phyloP scores from a whole-genome alignment of 148 eudicot genomes.

The Rhododendron vialii region DNA sequence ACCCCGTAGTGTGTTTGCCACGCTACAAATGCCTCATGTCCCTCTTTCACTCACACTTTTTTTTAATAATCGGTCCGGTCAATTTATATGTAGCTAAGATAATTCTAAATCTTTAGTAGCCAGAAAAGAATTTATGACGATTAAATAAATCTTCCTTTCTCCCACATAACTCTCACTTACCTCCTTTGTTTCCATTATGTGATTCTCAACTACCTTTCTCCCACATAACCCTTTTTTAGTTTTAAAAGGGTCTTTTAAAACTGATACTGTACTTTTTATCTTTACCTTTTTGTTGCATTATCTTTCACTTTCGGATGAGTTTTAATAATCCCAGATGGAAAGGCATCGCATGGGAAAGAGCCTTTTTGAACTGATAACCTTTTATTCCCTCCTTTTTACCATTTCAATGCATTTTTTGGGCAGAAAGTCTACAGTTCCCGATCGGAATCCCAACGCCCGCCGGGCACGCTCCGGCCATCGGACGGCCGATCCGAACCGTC shows the following conservation, averaged over 20 bases:
- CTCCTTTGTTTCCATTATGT: neutral
- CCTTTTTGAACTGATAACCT: constrained; percentile 4
- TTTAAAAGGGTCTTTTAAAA: neutral
- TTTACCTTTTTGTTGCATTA: neutral
- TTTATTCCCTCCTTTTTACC: neutral
- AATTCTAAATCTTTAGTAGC: too few species aligned
- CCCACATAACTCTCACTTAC: neutral
- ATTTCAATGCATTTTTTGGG: neutral
- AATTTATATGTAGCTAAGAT: too few species aligned
- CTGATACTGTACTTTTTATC: neutral
- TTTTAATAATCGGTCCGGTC: too few species aligned
- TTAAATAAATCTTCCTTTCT: neutral
- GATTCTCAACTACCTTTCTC: neutral
- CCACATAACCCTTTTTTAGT: too few species aligned
- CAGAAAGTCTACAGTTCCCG: too few species aligned
- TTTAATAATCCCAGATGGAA: neutral
- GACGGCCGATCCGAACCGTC: too few species aligned
- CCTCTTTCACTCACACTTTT: neutral
- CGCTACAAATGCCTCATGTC: too few species aligned
- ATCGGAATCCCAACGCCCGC: too few species aligned
- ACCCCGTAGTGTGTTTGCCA: too few species aligned
- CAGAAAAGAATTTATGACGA: too few species aligned
- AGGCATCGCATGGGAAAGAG: neutral
- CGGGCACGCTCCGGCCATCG: too few species aligned
- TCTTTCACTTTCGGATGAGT: neutral